phyloP scores from a whole-genome alignment of 2,329 filamentous ascomycete genomes.

The Aspergillus clavatus region DNA sequence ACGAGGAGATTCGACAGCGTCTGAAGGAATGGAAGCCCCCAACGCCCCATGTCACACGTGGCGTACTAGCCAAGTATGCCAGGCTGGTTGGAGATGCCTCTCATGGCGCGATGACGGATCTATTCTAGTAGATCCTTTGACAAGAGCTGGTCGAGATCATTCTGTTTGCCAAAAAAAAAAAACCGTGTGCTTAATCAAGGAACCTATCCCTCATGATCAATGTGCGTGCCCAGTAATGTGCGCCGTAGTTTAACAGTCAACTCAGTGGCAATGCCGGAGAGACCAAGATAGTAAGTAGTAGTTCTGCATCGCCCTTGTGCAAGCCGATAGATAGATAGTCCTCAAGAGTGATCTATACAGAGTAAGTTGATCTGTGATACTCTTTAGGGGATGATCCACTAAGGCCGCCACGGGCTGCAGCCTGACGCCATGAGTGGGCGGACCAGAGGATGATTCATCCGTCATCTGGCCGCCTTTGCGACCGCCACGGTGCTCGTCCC shows the following conservation, averaged over 20 bases:
- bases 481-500: slow-evolving; percentile 15
- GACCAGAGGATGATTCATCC: slow-evolving; percentile 7
- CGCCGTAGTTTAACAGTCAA: no score
- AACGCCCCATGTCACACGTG: slow-evolving; percentile 67
- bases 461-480: slow-evolving; percentile 1
- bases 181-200: no score
- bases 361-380: no score
- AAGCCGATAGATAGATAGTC: no score
- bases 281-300: no score
- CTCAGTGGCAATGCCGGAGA: no score
- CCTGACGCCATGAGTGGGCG: slow-evolving; percentile 17
- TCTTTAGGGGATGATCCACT: no score
- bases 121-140: slow-evolving; percentile 44
- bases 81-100: slow-evolving; percentile 83
- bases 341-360: no score
- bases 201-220: no score
- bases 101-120: slow-evolving; percentile 83
- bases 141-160: not conserved
- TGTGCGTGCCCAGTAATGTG: no score
- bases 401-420: slow-evolving; percentile 10
- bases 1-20: slow-evolving; percentile 65
- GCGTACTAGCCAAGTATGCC: slow-evolving; percentile 86
- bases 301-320: no score
- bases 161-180: not conserved
- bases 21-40: slow-evolving; percentile 66